A percentile compares a stretch with the other conserved stretches of the same genome.
Evolutionary conservation across 2,329 filamentous ascomycete species (phyloP).

Genomic region (Apiospora arundinis): DNA sequence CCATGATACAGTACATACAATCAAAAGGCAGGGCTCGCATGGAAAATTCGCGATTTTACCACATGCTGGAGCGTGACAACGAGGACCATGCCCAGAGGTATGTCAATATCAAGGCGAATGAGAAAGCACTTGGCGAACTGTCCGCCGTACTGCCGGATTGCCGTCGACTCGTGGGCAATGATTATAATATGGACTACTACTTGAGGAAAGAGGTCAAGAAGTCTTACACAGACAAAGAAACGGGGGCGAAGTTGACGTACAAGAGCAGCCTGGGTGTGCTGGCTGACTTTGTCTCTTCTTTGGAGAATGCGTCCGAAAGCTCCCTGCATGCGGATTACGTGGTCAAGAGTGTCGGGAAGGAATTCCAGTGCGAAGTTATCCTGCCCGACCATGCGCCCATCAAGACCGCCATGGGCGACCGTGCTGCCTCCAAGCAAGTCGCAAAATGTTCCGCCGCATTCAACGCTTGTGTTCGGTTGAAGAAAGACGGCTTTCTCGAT

Average conservation of each 20-base stretch:
- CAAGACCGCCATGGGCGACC: slow-evolving; percentile 66
- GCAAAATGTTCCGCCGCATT: slow-evolving; percentile 93
- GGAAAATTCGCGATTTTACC: slow-evolving; percentile 77
- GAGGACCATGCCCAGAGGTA: slow-evolving; percentile 61
- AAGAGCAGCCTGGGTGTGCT: slow-evolving; percentile 75
- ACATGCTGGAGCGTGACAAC: slow-evolving; percentile 81
- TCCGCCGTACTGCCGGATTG: slow-evolving; percentile 78
- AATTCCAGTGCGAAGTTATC: slow-evolving; percentile 79
- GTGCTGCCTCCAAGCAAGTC: slow-evolving; percentile 71
- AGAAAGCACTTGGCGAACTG: slow-evolving; percentile 73
- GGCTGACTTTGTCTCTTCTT: slow-evolving; percentile 73
- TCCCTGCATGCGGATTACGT: slow-evolving; percentile 62
- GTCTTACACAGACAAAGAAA: slow-evolving; percentile 65
- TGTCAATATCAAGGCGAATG: slow-evolving; percentile 64
- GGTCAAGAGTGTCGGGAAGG: slow-evolving; percentile 58
- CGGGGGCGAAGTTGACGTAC: slow-evolving; percentile 81
- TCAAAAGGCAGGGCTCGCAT: slow-evolving; percentile 87
- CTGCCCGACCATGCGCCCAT: slow-evolving; percentile 79
- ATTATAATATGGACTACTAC: slow-evolving; percentile 62
- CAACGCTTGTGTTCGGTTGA: slow-evolving; percentile 75
- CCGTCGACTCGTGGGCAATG: slow-evolving; percentile 68
- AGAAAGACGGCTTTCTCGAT: slow-evolving; percentile 72
- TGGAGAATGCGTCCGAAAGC: slow-evolving; percentile 56
- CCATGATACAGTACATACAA: slow-evolving; percentile 94
- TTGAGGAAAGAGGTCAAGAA: slow-evolving; percentile 59